Evolutionary conservation across 129 eudicot species (phyloP).

Genomic region (Flaveria trinervia): DNA sequence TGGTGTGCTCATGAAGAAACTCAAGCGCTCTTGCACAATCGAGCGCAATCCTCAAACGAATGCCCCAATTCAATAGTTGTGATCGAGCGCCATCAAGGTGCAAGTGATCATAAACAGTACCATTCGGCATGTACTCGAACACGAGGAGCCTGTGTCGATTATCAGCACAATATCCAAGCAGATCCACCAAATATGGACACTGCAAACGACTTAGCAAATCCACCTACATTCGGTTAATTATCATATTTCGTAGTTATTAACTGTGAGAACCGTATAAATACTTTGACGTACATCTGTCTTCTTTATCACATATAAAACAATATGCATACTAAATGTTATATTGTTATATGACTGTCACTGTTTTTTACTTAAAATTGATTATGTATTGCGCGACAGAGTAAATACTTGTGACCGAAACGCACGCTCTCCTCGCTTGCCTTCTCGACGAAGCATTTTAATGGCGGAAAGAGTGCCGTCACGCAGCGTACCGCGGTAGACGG

Average conservation of each 20-base stretch:
- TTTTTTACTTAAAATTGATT: neutral
- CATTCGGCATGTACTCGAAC: conserved; percentile 77
- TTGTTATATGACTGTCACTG: neutral
- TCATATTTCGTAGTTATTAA: neutral
- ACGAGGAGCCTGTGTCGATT: conserved; percentile 74
- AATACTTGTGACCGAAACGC: conserved; percentile 84
- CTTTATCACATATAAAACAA: neutral
- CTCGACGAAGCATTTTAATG: conserved; percentile 61
- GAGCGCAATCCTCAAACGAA: conserved; percentile 77
- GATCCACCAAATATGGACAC: conserved; percentile 68
- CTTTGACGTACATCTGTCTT: neutral
- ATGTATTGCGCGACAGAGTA: neutral
- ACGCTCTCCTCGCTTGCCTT: conserved; percentile 87
- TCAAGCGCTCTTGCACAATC: conserved; percentile 94
- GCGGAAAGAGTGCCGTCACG: conserved; percentile 81
- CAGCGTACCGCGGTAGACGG: conserved; percentile 67
- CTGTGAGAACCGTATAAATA: neutral
- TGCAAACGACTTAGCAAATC: conserved; percentile 82
- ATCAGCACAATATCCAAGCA: conserved; percentile 95
- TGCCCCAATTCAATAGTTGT: conserved; percentile 62
- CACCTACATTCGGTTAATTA: conserved; percentile 49
- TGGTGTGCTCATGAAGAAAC: conserved; percentile 78
- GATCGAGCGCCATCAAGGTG: conserved; percentile 42
- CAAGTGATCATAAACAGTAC: conserved; percentile 69
- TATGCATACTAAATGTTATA: neutral